Evolutionary conservation across 768 basidiomycete species (phyloP).

Genomic region (Vararia minispora): DNA sequence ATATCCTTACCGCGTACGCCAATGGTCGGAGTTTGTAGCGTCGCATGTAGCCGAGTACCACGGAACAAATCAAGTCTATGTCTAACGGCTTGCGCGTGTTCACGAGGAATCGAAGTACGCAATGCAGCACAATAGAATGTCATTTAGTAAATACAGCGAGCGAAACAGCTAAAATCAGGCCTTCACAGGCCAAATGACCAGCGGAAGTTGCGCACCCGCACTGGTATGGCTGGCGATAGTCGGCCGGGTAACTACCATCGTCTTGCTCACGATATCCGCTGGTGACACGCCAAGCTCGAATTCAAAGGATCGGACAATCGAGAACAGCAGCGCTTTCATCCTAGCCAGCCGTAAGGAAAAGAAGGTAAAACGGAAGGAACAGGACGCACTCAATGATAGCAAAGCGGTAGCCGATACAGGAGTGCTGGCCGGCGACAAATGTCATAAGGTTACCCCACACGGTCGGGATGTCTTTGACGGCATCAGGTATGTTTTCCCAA

Average conservation of each 20-base stretch:
- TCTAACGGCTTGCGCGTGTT: too few species aligned
- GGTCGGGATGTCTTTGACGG: conserved; percentile 6
- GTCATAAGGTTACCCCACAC: conserved; percentile 10
- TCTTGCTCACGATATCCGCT: neutral
- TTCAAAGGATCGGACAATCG: conserved; percentile 12
- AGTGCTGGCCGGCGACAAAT: conserved; percentile 9
- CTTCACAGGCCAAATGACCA: conserved; percentile 4
- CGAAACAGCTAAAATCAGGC: too few species aligned
- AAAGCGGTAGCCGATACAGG: conserved; percentile 15
- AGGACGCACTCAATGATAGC: conserved; percentile 11
- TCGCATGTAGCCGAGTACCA: too few species aligned
- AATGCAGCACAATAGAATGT: too few species aligned
- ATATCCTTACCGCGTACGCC: too few species aligned
- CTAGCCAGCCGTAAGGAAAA: conserved; percentile 5
- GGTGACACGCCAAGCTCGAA: conserved; percentile 1
- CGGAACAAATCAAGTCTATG: too few species aligned
- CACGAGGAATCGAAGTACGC: too few species aligned
- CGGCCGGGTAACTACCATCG: conserved; percentile 3
- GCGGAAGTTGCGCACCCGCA: conserved; percentile 4
- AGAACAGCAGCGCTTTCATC: conserved; percentile 13
- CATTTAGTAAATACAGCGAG: too few species aligned
- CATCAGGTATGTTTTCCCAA: conserved; percentile 11
- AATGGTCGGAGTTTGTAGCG: too few species aligned
- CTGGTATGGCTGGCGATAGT: neutral
- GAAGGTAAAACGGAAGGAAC: too few species aligned